Percentiles rank a stretch among this genome's conserved stretches.
Evolutionary conservation across 441 rosid genomes (phyloP).

Genomic region (Pelargonium fulgidum): DNA sequence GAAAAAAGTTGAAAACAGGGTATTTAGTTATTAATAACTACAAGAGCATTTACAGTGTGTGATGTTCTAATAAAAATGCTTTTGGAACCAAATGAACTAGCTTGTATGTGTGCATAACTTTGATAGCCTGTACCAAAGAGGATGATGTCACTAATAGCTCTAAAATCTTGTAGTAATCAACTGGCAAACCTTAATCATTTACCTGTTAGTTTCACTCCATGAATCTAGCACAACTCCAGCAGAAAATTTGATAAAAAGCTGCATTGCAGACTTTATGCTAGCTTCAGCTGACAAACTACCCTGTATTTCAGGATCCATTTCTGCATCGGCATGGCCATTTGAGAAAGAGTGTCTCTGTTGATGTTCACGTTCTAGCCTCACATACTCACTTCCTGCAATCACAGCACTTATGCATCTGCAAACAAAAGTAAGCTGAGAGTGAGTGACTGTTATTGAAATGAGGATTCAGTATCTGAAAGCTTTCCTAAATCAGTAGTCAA

Average conservation of each 20-base stretch:
- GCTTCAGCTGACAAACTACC: constrained; percentile 75
- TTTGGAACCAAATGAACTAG: not conserved
- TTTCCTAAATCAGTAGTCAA: constrained; percentile 1
- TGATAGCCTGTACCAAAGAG: not conserved
- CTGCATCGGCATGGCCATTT: constrained; percentile 60
- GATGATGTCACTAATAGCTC: not conserved
- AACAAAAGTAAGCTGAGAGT: constrained; percentile 15
- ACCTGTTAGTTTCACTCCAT: constrained; percentile 85
- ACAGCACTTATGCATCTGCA: constrained; percentile 89
- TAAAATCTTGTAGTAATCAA: not conserved
- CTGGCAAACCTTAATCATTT: constrained; percentile 16
- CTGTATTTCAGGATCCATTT: constrained; percentile 62
- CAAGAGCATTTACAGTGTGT: not conserved
- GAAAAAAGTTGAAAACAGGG: constrained; percentile 10
- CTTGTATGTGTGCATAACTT: not conserved
- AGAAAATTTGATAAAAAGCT: constrained; percentile 80
- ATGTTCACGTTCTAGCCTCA: constrained; percentile 79
- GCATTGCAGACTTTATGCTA: constrained; percentile 87
- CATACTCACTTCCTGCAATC: constrained; percentile 82
- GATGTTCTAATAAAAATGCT: not conserved
- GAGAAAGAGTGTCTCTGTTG: constrained; percentile 64
- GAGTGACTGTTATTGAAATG: not conserved
- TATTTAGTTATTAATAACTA: too few species aligned
- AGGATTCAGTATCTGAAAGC: not conserved
- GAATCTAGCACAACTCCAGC: constrained; percentile 82